A percentile compares a stretch with the other conserved stretches of the same genome.
phyloP scores from a whole-genome alignment of 2,329 filamentous ascomycete species.

The Phaeosphaeriaceae sp. region DNA sequence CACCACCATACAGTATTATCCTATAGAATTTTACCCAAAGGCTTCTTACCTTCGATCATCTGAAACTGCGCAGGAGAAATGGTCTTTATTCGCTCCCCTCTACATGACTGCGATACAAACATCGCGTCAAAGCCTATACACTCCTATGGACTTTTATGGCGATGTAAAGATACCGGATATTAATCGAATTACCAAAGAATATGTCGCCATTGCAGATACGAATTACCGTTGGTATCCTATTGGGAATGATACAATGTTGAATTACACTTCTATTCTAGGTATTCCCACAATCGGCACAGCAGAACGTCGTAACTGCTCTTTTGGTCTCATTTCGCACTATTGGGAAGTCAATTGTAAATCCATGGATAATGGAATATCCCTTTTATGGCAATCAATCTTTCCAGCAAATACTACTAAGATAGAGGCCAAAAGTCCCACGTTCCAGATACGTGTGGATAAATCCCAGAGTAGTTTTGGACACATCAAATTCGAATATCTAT shows the following conservation, averaged over 20 bases:
- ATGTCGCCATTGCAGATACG: too few relatives aligned
- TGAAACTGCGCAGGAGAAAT: neutral
- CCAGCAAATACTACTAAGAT: too few relatives aligned
- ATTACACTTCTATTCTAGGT: constrained; percentile 3
- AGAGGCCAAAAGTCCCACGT: neutral
- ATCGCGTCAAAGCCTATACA: neutral
- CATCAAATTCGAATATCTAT: neutral
- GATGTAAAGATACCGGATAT: constrained; percentile 2
- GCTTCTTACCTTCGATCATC: neutral
- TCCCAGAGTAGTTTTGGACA: neutral
- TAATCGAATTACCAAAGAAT: neutral
- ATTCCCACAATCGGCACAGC: constrained; percentile 3
- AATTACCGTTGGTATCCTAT: neutral
- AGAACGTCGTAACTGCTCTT: neutral
- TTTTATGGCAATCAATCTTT: neutral
- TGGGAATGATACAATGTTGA: neutral
- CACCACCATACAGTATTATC: constrained; percentile 1
- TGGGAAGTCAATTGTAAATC: neutral
- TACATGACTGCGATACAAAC: constrained; percentile 3
- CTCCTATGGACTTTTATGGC: constrained; percentile 6
- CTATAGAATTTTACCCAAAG: neutral
- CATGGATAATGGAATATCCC: too few relatives aligned
- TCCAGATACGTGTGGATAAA: neutral
- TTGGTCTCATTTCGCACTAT: constrained; percentile 3
- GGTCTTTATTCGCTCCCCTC: constrained; percentile 2